Conservation (phyloP, 2,329 filamentous ascomycete genomes). For the Clathrospora elynae region DNA sequence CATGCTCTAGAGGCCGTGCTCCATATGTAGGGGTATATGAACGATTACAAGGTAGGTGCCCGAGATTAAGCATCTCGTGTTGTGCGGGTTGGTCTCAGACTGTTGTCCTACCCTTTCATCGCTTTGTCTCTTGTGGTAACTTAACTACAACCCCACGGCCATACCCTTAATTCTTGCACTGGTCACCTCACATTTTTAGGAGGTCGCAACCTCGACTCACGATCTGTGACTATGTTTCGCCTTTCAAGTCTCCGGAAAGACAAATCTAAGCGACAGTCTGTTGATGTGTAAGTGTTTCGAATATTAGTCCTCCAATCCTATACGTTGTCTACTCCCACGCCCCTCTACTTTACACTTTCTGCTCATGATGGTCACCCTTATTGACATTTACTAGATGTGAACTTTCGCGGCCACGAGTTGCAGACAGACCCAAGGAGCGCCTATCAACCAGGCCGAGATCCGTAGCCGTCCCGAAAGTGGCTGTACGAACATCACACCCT, state of each 20-base stretch:
- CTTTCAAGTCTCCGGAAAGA: constrained; percentile 9
- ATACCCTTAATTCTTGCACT: background rate
- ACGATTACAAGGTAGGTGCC: constrained; percentile 10
- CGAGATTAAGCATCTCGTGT: constrained; percentile 7
- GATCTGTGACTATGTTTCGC: constrained; percentile 9
- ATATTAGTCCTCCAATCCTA: background rate
- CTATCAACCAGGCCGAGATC: constrained; percentile 10
- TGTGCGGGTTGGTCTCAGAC: constrained; percentile 2
- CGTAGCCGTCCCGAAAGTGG: constrained; percentile 3
- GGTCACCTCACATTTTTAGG: background rate
- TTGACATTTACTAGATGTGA: constrained; percentile 10
- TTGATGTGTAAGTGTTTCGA: constrained; percentile 11
- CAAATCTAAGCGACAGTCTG: constrained; percentile 1
- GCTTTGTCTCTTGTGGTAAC: background rate
- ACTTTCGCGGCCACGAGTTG: constrained; percentile 11
- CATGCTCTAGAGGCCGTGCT: constrained; percentile 10
- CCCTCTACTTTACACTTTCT: too few species aligned
- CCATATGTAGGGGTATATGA: constrained; percentile 12
- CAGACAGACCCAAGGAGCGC: constrained; percentile 2
- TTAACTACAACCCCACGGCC: background rate
- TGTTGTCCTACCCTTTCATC: background rate
- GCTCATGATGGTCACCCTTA: too few species aligned
- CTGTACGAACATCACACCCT: constrained; percentile 1
- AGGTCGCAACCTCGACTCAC: background rate
- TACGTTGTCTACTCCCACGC: too few species aligned